A percentile compares a stretch with the other conserved stretches of the same genome.
Conservation (phyloP, 176 grass and related monocot genomes). For the Zizania latifolia region DNA sequence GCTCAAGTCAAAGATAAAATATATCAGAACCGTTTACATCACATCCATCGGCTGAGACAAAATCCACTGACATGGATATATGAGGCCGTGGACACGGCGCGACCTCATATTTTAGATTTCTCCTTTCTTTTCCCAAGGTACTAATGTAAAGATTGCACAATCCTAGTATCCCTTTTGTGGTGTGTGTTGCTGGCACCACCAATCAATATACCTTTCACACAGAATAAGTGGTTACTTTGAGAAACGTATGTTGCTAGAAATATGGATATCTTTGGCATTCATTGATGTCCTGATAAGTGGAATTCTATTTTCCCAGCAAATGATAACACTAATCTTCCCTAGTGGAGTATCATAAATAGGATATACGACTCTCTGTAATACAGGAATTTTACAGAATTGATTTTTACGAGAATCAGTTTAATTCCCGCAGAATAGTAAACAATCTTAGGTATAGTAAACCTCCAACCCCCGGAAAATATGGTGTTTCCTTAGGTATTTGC, state of each 20-base stretch:
- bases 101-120: too few relatives aligned
- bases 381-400: too few relatives aligned
- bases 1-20: too few relatives aligned
- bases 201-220: too few relatives aligned
- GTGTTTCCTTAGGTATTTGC: conserved; percentile 78
- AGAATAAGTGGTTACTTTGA: too few relatives aligned
- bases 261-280: conserved; percentile 83
- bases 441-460: conserved; percentile 92
- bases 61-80: too few relatives aligned
- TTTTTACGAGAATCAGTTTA: too few relatives aligned
- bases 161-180: not conserved
- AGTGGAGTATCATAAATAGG: conserved; percentile 80
- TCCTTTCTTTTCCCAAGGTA: not conserved
- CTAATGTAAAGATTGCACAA: not conserved
- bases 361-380: too few relatives aligned
- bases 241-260: conserved; percentile 5
- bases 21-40: too few relatives aligned
- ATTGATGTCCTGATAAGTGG: conserved; percentile 73
- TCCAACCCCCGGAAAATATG: conserved; percentile 87
- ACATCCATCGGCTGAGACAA: too few relatives aligned
- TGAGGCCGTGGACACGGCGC: too few relatives aligned
- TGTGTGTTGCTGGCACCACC: not conserved
- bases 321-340: conserved; percentile 69
- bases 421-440: too few relatives aligned
- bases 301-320: conserved; percentile 98